phyloP scores from a whole-genome alignment of 1,139 yeast genomes.

The Blastobotrys serpentis region DNA sequence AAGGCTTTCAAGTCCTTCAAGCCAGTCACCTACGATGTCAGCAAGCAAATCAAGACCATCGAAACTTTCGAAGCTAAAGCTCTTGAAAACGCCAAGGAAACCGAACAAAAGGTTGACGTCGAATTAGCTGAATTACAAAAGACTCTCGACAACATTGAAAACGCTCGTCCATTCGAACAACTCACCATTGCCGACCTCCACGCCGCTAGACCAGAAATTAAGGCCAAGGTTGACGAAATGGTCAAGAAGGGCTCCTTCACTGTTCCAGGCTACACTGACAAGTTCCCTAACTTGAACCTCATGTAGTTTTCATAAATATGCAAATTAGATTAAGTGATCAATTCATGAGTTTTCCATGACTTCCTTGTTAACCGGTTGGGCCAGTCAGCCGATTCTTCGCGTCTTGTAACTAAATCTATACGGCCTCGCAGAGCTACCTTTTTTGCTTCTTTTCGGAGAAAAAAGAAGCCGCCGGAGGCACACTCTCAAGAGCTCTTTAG shows the following conservation, averaged over 20 bases:
- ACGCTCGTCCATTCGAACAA: constrained; percentile 97
- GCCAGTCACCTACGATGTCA: constrained; percentile 81
- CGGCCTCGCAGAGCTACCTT: no score
- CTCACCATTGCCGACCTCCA: constrained; percentile 93
- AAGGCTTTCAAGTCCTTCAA: constrained; percentile 69
- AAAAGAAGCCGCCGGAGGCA: no score
- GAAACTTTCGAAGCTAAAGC: constrained; percentile 95
- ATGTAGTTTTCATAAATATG: constrained; percentile 52
- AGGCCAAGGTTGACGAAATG: constrained; percentile 92
- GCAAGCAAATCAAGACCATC: constrained; percentile 88
- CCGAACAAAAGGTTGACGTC: constrained; percentile 82
- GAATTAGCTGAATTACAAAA: constrained; percentile 84
- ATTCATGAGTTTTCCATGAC: no score
- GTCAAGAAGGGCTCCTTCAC: constrained; percentile 97
- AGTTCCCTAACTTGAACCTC: constrained; percentile 92
- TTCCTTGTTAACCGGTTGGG: no score
- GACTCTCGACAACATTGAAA: constrained; percentile 89
- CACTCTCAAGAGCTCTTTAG: no score
- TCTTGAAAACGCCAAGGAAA: constrained; percentile 88
- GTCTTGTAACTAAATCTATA: no score
- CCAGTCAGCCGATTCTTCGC: no score
- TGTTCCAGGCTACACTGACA: constrained; percentile 97
- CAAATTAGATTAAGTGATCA: neutral
- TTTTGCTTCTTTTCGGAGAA: no score
- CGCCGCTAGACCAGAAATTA: constrained; percentile 96